Evolutionary conservation across 805 yeast species (phyloP), one percentile per base, ranked within the genome.

Genomic region (Schizosaccharomyces pombe): DNA sequence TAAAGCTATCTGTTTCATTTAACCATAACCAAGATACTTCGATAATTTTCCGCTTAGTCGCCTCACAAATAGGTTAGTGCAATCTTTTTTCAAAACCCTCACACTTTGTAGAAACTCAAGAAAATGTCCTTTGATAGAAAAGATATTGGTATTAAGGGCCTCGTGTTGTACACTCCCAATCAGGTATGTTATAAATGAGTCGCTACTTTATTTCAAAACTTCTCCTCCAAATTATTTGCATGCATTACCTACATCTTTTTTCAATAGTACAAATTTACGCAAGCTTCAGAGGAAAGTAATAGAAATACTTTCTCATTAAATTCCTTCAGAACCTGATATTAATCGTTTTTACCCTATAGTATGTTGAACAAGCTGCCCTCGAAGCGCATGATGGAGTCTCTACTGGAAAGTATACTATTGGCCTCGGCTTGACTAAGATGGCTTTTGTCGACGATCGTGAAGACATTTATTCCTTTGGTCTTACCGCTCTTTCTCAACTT

Each of bases 401-500:
- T 24, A 72, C 82, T 55, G 99, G 99, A 57, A 91, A 91, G 69
- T 91, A 86, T 75, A 91, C 99, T 65, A 89, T 91, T 68, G 99
- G 99, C 53, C 75, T 91, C 57, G 99, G 99, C 60, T 98, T 91
- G 73, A 89, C 95, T 64, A 85, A 86, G 70, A 91, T 91, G 99
- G 77, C 94, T 19, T 91, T 85, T 63, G 97, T 91, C 60, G 82
- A 89, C 67, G 98, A 91, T 71, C 80, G 95, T 68, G 97, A 91
- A 70, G 98, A 91, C 65, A 86, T 86, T 63, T 87, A 87, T 73
- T 91, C 98, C 37, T 74, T 91, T 75, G 72, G 84, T n/a, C 73
- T 91, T 65, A 91, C 97, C n/a, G 96, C 75, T 22, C 74, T 83
- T 58, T 77, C 82, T 58, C 78, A 77, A 57, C 76, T 91, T 64